Conservation (phyloP, 768 basidiomycete genomes). For the Boletus rufocinnamomeus region DNA sequence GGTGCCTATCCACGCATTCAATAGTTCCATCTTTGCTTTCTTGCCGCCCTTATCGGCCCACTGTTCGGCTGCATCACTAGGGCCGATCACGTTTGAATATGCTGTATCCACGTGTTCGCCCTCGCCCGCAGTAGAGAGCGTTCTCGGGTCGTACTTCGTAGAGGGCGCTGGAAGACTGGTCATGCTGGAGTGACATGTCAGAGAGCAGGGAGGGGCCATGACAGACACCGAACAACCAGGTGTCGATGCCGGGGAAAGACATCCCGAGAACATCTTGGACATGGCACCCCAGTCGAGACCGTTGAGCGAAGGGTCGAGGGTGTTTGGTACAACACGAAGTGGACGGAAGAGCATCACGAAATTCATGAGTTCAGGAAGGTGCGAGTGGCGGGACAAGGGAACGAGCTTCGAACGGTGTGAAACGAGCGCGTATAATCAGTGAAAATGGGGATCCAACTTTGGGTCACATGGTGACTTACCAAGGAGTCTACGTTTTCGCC, state of each 20-base stretch:
- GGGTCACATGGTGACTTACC: constrained; percentile 42
- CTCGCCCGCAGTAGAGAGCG: constrained; percentile 4
- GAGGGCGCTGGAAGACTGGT: constrained; percentile 27
- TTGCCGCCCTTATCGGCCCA: constrained; percentile 58
- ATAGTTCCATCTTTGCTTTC: constrained; percentile 43
- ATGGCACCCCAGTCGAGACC: constrained; percentile 77
- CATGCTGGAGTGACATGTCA: constrained; percentile 15
- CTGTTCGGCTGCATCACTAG: constrained; percentile 47
- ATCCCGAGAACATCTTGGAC: constrained; percentile 63
- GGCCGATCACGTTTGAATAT: constrained; percentile 67
- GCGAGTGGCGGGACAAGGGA: constrained; percentile 84
- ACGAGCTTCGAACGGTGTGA: constrained; percentile 53
- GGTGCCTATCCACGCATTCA: constrained; percentile 47
- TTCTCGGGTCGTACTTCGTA: constrained; percentile 3
- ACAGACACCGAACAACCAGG: constrained; percentile 16
- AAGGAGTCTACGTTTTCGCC: constrained; percentile 59
- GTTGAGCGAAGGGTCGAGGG: constrained; percentile 51
- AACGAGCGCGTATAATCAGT: background rate
- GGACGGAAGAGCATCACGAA: constrained; percentile 87
- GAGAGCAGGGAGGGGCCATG: constrained; percentile 27
- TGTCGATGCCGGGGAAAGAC: constrained; percentile 38
- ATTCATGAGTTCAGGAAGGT: constrained; percentile 78
- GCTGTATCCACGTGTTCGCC: constrained; percentile 48
- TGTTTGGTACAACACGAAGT: constrained; percentile 75
- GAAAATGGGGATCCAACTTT: background rate